Base-by-base conservation (phyloP, 495 filamentous ascomycete species). In the Echria macrotheca region DNA sequence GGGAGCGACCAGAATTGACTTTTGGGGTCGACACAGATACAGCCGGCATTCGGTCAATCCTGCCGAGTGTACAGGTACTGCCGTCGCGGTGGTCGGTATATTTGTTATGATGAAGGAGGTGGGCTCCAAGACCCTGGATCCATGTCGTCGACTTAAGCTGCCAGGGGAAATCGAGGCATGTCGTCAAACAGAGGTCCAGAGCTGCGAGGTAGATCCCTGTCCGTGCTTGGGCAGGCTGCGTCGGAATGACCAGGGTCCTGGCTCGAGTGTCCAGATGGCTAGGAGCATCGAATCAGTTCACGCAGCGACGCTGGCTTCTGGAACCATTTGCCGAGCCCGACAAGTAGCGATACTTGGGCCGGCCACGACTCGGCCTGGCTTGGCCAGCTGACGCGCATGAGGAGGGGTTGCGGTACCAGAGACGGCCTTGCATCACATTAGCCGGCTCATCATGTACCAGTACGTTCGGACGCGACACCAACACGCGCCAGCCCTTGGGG, bases 161-260 rank as follows among this genome's bases (percentile, higher is more conserved):
- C 46, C 51, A 60, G 50, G 53, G 45, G 47, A 60, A n/a, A 46
- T 53, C 33, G 51, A 57, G 46, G 53, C 45, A 54, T 60, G 58
- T 59, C 58, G 60, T 61, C 53, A 59, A 59, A 50, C 53, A 48
- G 49, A 44, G 35, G 57, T 49, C 46, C 47, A 51, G 26, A 32
- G 37, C 53, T 64, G 61, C 56, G 54, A 49, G 47, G 60, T 54
- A 54, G 58, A 66, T 61, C 63, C 55, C 50, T 59, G 63, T 66
- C 60, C 21, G 60, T 61, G 53, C 56, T 54, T 53, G 44, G 25
- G 52, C 52, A 50, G 50, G 59, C 46, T 59, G 57, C 57, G 60
- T 58, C 42, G 59, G 45, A 57, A 43, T 50, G 59, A 60, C 57
- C 52, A 31, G 60, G 59, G 52, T 56, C 38, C 49, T 49, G 52